Evolutionary conservation across 2,329 filamentous ascomycete genomes (phyloP).

Genomic region (Verticillium dahliae): DNA sequence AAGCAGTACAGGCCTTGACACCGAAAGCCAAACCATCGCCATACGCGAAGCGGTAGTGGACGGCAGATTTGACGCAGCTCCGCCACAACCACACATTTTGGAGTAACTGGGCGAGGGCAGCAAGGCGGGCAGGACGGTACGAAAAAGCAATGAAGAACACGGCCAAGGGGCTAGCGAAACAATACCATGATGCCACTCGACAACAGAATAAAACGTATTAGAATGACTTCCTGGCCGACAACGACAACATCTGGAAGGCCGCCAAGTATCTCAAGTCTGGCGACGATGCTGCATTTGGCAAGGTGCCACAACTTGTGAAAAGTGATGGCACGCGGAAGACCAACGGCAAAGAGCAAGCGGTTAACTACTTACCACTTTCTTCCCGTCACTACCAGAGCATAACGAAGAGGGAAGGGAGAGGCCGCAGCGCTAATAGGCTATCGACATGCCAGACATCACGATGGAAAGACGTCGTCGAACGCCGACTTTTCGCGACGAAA

Average conservation of each 20-base stretch:
- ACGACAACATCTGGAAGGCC: slow-evolving; percentile 20
- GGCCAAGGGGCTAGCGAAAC: slow-evolving; percentile 14
- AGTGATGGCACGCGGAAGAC: slow-evolving; percentile 9
- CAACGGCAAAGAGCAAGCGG: slow-evolving; percentile 11
- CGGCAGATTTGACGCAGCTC: slow-evolving; percentile 18
- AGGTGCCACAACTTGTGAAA: slow-evolving; percentile 14
- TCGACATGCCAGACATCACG: slow-evolving; percentile 8
- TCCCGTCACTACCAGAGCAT: slow-evolving; percentile 8
- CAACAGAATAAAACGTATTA: slow-evolving; percentile 17
- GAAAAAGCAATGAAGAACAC: slow-evolving; percentile 5
- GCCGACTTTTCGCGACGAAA: slow-evolving; percentile 11
- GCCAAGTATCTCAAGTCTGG: slow-evolving; percentile 18
- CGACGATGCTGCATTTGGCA: slow-evolving; percentile 14
- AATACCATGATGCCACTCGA: slow-evolving; percentile 18
- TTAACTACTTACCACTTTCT: slow-evolving; percentile 14
- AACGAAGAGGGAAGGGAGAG: slow-evolving; percentile 14
- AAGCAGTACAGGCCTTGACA: not conserved
- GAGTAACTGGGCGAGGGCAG: slow-evolving; percentile 17
- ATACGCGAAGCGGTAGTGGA: slow-evolving; percentile 23
- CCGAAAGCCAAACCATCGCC: slow-evolving; percentile 17
- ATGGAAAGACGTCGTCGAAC: slow-evolving; percentile 14
- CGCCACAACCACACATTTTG: slow-evolving; percentile 15
- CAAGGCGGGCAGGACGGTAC: not conserved
- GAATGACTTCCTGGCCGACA: slow-evolving; percentile 18
- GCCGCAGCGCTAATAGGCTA: slow-evolving; percentile 5